These are phyloP conservation scores for Cinnamomum micranthum DNA, from an alignment of 164 flowering plant genomes.

Conservation along the genomic window DNA sequence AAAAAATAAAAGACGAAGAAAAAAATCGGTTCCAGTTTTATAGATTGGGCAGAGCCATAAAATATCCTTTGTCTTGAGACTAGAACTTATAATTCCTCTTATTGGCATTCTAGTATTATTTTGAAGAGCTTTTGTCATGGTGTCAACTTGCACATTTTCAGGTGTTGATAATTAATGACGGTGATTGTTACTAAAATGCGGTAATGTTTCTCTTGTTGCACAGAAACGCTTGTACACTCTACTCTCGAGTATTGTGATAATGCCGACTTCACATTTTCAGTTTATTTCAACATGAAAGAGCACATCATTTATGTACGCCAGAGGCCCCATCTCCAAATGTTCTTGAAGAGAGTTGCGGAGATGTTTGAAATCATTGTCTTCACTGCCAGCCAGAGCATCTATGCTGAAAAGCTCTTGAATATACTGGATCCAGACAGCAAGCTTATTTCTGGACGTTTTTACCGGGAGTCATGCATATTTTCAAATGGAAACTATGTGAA, in stretches of 20 bases:
- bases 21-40: no score
- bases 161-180: background rate
- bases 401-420: slow-evolving; percentile 83
- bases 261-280: slow-evolving; percentile 89
- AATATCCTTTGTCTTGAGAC: background rate
- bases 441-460: slow-evolving; percentile 71
- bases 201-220: slow-evolving; percentile 1
- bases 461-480: slow-evolving; percentile 90
- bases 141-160: background rate
- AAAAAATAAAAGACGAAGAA: no score
- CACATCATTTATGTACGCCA: slow-evolving; percentile 78
- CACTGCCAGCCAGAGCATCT: slow-evolving; percentile 96
- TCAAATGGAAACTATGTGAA: slow-evolving; percentile 82
- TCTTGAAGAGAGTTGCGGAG: slow-evolving; percentile 80
- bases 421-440: slow-evolving; percentile 76
- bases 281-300: slow-evolving; percentile 81
- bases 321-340: slow-evolving; percentile 73
- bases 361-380: slow-evolving; percentile 88
- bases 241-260: slow-evolving; percentile 65
- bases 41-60: no score
- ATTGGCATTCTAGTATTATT: background rate
- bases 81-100: background rate
- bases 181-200: background rate
- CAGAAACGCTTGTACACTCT: slow-evolving; percentile 98
- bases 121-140: background rate